A percentile compares a stretch with the other conserved stretches of the same genome.
phyloP scores from a whole-genome alignment of 805 yeast species.

The Starmerella apicola region DNA sequence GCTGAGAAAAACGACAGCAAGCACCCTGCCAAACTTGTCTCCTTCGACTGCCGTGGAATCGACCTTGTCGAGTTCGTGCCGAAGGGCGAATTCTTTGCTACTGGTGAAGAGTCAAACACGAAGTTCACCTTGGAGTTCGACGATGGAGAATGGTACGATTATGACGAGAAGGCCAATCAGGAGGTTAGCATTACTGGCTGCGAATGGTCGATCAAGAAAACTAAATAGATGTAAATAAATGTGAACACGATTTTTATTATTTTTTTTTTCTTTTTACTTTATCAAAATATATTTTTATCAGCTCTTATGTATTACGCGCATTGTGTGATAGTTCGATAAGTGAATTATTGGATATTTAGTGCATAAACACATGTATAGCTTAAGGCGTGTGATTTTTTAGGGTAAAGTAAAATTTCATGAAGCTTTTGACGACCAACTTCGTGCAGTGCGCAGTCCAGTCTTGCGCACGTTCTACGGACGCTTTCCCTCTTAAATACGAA shows the following conservation, averaged over 20 bases:
- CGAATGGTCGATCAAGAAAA: slow-evolving; percentile 46
- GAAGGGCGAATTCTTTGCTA: slow-evolving; percentile 24
- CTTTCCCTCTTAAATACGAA: slow-evolving; percentile 70
- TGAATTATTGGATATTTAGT: too few relatives aligned
- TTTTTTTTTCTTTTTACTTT: too few relatives aligned
- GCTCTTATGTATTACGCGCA: too few relatives aligned
- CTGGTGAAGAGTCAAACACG: slow-evolving; percentile 39
- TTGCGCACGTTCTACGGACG: slow-evolving; percentile 59
- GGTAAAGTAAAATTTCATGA: too few relatives aligned
- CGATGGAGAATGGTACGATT: slow-evolving; percentile 89
- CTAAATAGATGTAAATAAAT: slow-evolving; percentile 10
- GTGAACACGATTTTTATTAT: too few relatives aligned
- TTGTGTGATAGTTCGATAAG: too few relatives aligned
- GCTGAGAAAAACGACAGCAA: slow-evolving; percentile 30
- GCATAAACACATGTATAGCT: too few relatives aligned
- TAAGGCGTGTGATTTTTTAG: too few relatives aligned
- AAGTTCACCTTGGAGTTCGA: slow-evolving; percentile 56
- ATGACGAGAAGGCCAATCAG: slow-evolving; percentile 68
- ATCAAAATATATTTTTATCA: too few relatives aligned
- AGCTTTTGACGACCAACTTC: slow-evolving; percentile 89
- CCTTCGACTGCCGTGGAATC: slow-evolving; percentile 77
- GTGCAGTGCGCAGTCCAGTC: slow-evolving; percentile 82
- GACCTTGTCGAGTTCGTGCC: slow-evolving; percentile 60
- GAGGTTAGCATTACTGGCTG: slow-evolving; percentile 75
- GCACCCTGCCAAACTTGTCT: slow-evolving; percentile 39